Percentiles rank a stretch among this genome's conserved stretches.
phyloP scores from a whole-genome alignment of 2,329 filamentous ascomycete species.

The Didymella segeticola region DNA sequence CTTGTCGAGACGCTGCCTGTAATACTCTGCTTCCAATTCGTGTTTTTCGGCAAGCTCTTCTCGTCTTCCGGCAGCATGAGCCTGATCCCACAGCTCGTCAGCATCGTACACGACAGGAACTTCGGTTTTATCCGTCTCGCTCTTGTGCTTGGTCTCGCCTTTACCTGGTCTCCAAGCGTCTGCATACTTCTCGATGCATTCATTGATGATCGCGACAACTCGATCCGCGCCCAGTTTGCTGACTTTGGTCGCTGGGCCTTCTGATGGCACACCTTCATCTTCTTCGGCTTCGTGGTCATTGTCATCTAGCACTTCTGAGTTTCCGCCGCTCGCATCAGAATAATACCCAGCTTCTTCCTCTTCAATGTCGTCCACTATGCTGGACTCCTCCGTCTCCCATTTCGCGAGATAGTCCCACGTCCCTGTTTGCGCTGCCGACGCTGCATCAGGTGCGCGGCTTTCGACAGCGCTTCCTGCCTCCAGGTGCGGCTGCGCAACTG shows the following conservation, averaged over 20 bases:
- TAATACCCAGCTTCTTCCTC: slow-evolving; percentile 16
- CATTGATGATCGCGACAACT: slow-evolving; percentile 36
- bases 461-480: background rate
- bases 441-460: background rate
- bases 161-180: slow-evolving; percentile 30
- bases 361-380: slow-evolving; percentile 8
- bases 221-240: slow-evolving; percentile 23
- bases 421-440: background rate
- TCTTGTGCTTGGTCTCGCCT: slow-evolving; percentile 3
- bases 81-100: slow-evolving; percentile 28
- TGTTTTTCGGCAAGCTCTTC: slow-evolving; percentile 20
- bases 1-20: slow-evolving; percentile 23
- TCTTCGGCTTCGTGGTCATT: background rate
- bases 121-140: slow-evolving; percentile 4
- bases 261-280: background rate
- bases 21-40: slow-evolving; percentile 23
- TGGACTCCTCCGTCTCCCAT: background rate
- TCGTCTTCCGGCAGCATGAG: slow-evolving; percentile 22
- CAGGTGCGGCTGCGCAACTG: background rate
- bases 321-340: slow-evolving; percentile 17
- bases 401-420: slow-evolving; percentile 4
- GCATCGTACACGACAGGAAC: slow-evolving; percentile 22
- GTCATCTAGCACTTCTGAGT: slow-evolving; percentile 5
- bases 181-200: slow-evolving; percentile 28
- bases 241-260: background rate